These are phyloP conservation scores for Fusarium tanahbumbuense DNA, from an alignment of 2,329 filamentous ascomycete species.

Conservation along the genomic window DNA sequence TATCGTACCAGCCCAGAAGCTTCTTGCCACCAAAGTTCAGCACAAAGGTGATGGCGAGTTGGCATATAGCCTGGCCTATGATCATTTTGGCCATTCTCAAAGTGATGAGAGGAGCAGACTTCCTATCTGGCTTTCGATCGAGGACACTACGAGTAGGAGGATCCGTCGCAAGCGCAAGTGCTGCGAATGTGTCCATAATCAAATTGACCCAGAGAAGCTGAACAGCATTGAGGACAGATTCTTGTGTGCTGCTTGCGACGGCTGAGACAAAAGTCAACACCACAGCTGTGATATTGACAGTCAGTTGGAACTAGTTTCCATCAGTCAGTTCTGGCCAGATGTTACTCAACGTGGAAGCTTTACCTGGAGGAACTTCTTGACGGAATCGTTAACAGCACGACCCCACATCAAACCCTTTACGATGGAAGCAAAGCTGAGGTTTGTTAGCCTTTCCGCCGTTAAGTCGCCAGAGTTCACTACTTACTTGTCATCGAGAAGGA, in stretches of 20 bases:
- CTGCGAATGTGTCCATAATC: slow-evolving; percentile 73
- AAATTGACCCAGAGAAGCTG: slow-evolving; percentile 73
- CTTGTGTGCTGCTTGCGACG: slow-evolving; percentile 61
- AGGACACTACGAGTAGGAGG: slow-evolving; percentile 69
- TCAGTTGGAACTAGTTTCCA: slow-evolving; percentile 66
- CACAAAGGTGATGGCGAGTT: slow-evolving; percentile 67
- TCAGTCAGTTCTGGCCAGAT: background rate
- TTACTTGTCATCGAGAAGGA: slow-evolving; percentile 69
- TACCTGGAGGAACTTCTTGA: slow-evolving; percentile 72
- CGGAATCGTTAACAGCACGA: slow-evolving; percentile 70
- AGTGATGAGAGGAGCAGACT: slow-evolving; percentile 79
- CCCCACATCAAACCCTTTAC: slow-evolving; percentile 73
- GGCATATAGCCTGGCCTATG: slow-evolving; percentile 69
- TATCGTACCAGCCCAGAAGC: slow-evolving; percentile 61
- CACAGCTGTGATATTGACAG: slow-evolving; percentile 72
- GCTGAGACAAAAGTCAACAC: slow-evolving; percentile 69
- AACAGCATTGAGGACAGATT: slow-evolving; percentile 68
- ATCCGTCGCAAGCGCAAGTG: slow-evolving; percentile 73
- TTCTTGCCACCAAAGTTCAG: slow-evolving; percentile 70
- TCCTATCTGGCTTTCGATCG: slow-evolving; percentile 66
- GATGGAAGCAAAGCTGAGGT: slow-evolving; percentile 61
- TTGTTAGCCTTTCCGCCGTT: slow-evolving; percentile 12
- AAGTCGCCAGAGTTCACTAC: background rate
- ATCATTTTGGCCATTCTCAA: slow-evolving; percentile 75
- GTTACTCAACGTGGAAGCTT: slow-evolving; percentile 10